A percentile compares a stretch with the other conserved stretches of the same genome.
Evolutionary conservation across 2,329 filamentous ascomycete genomes (phyloP).

Genomic region (Proliferodiscus dingleyae): DNA sequence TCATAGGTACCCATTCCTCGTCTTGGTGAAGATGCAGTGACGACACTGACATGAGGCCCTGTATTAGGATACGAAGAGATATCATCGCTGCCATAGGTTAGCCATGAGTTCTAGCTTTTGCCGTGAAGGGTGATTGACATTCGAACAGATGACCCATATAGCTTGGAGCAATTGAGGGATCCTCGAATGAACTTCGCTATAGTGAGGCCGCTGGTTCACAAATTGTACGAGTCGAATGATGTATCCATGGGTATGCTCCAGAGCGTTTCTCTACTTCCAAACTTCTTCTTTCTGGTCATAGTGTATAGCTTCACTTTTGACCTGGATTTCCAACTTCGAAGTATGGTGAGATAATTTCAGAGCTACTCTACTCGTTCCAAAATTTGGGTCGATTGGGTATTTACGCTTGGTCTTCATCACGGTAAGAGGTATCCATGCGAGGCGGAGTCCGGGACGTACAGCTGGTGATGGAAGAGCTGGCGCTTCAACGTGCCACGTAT

Average conservation of each 20-base stretch:
- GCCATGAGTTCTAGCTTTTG: constrained; percentile 42
- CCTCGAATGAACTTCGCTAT: constrained; percentile 72
- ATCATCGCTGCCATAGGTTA: constrained; percentile 59
- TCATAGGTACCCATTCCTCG: constrained; percentile 45
- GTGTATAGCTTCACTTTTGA: too few relatives aligned
- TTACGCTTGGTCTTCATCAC: too few relatives aligned
- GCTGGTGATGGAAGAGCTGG: too few relatives aligned
- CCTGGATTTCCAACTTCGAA: too few relatives aligned
- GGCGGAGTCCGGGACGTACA: too few relatives aligned
- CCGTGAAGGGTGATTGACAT: background rate
- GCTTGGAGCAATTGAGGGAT: constrained; percentile 71
- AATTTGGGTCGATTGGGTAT: too few relatives aligned
- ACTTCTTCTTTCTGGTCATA: background rate
- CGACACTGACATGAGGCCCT: background rate
- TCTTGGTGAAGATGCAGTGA: too few relatives aligned
- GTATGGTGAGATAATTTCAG: too few relatives aligned
- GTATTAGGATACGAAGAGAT: constrained; percentile 51
- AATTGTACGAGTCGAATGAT: constrained; percentile 73
- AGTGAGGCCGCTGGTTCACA: constrained; percentile 76
- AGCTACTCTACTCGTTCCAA: too few relatives aligned
- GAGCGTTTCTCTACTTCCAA: background rate
- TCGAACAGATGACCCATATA: constrained; percentile 55
- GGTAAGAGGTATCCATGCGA: too few relatives aligned
- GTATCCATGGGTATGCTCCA: constrained; percentile 62
- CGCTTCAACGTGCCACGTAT: too few relatives aligned